phyloP scores from a whole-genome alignment of 805 yeast genomes.

The Scheffersomyces amazonensis region DNA sequence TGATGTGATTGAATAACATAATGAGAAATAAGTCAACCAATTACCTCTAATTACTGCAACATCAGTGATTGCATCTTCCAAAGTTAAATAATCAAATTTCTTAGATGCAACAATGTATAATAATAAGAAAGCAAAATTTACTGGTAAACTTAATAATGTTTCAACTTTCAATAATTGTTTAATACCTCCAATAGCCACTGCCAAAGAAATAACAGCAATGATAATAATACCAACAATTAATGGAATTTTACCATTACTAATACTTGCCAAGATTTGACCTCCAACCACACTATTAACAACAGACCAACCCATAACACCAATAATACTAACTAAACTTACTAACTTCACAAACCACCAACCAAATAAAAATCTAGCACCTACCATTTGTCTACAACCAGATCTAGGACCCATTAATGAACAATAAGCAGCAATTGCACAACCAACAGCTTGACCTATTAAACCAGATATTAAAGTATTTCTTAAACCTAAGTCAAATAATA shows the following conservation, averaged over 20 bases:
- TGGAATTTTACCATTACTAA: slow-evolving; percentile 66
- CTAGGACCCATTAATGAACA: slow-evolving; percentile 87
- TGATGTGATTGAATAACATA: slow-evolving; percentile 73
- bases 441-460: slow-evolving; percentile 58
- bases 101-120: slow-evolving; percentile 61
- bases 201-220: slow-evolving; percentile 59
- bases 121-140: slow-evolving; percentile 61
- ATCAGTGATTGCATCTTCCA: slow-evolving; percentile 23
- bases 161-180: slow-evolving; percentile 68
- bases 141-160: slow-evolving; percentile 65
- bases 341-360: slow-evolving; percentile 85
- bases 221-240: slow-evolving; percentile 72
- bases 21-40: slow-evolving; percentile 68
- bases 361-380: slow-evolving; percentile 71
- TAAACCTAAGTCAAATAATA: slow-evolving; percentile 67
- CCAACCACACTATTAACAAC: slow-evolving; percentile 87
- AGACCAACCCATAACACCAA: slow-evolving; percentile 92
- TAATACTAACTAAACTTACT: slow-evolving; percentile 65
- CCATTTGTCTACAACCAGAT: slow-evolving; percentile 89
- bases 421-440: slow-evolving; percentile 77
- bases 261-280: slow-evolving; percentile 72
- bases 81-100: slow-evolving; percentile 34
- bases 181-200: slow-evolving; percentile 77
- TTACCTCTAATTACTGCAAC: slow-evolving; percentile 55
- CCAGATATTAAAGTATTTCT: slow-evolving; percentile 63